Conservation (phyloP, 495 filamentous ascomycete species). For the Penicillium flavigenum region DNA sequence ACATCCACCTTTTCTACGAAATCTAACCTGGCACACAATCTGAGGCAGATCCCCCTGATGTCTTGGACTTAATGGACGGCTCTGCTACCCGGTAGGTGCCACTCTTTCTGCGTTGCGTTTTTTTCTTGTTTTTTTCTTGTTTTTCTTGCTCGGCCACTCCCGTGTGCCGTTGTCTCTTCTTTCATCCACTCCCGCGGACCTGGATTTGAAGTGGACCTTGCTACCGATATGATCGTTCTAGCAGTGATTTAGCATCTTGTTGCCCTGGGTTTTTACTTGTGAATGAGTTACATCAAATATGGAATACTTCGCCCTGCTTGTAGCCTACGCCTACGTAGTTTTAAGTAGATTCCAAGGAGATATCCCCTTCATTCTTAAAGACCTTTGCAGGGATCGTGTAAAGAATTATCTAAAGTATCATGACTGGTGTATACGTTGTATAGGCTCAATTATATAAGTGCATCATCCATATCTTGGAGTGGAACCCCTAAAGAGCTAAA, state of each 20-base stretch:
- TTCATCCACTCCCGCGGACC: neutral
- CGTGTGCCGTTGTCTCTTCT: constrained; percentile 15
- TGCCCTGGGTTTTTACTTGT: neutral
- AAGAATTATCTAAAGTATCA: neutral
- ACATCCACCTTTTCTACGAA: constrained; percentile 7
- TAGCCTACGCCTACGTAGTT: neutral
- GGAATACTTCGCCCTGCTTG: neutral
- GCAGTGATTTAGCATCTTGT: constrained; percentile 10
- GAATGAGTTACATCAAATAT: constrained; percentile 2
- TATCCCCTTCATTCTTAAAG: neutral
- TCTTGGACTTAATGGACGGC: constrained; percentile 32
- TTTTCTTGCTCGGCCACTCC: constrained; percentile 17
- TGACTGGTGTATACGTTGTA: neutral
- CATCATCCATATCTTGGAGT: neutral
- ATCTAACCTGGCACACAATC: constrained; percentile 21
- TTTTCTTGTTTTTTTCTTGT: constrained; percentile 20
- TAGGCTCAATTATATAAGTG: neutral
- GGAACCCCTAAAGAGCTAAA: neutral
- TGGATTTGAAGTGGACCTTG: neutral
- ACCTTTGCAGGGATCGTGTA: neutral
- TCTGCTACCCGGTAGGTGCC: constrained; percentile 48
- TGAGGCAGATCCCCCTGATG: constrained; percentile 27
- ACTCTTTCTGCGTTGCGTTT: constrained; percentile 24
- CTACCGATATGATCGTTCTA: constrained; percentile 17
- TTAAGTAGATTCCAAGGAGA: neutral